Percentiles rank a stretch among this genome's conserved stretches.
phyloP scores from a whole-genome alignment of 2,329 filamentous ascomycete species.

The Colletotrichum coccodes region DNA sequence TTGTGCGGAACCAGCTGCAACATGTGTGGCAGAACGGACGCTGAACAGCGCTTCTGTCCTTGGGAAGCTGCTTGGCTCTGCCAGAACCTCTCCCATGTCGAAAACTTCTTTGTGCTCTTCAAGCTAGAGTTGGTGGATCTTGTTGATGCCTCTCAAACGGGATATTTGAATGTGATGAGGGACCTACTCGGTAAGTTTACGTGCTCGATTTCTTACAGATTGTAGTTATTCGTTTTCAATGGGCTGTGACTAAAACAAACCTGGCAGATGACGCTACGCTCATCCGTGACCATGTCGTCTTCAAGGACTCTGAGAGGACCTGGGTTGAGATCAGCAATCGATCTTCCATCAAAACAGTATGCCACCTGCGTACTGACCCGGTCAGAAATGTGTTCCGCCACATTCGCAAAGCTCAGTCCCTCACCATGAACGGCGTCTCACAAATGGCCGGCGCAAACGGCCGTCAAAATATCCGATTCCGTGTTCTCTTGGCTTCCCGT shows the following conservation, averaged over 20 bases:
- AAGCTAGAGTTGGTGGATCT: not conserved
- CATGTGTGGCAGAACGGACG: rapidly evolving
- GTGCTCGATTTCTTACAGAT: no score
- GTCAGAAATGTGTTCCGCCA: rapidly evolving
- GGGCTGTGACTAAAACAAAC: not conserved
- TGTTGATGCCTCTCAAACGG: no score
- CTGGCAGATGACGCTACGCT: not conserved
- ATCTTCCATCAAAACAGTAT: no score
- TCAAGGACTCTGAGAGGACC: not conserved
- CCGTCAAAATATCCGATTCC: not conserved
- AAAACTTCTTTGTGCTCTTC: not conserved
- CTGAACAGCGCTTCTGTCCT: not conserved
- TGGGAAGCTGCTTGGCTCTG: not conserved
- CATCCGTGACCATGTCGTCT: not conserved
- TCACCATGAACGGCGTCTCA: not conserved
- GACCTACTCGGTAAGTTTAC: not conserved
- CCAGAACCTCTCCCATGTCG: not conserved
- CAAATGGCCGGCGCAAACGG: not conserved
- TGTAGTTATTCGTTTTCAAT: no score
- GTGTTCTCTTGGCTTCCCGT: not conserved
- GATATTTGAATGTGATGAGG: not conserved
- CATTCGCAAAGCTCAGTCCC: rapidly evolving
- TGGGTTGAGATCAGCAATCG: not conserved
- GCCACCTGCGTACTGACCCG: not conserved
- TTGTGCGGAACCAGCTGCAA: no score